phyloP scores from a whole-genome alignment of 192 early-diverging fungal species.

The Coemansia sp. region DNA sequence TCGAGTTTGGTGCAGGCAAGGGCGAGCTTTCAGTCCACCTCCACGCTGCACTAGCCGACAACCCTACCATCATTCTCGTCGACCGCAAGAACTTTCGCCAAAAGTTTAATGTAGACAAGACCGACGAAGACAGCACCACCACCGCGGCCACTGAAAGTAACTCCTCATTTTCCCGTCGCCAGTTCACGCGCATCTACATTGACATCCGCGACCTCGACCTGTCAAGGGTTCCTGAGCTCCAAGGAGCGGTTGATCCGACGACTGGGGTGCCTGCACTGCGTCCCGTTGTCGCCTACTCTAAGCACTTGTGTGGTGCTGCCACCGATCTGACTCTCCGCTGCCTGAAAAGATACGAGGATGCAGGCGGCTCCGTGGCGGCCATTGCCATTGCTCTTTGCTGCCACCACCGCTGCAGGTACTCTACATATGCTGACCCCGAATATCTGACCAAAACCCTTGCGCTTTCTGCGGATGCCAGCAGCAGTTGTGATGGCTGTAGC shows the following conservation, averaged over 20 bases:
- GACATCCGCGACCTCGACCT: slow-evolving; percentile 88
- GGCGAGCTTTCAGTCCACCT: slow-evolving; percentile 60
- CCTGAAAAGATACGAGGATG: slow-evolving; percentile 56
- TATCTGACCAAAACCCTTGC: slow-evolving; percentile 54
- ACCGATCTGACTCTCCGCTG: slow-evolving; percentile 85
- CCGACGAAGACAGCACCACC: background rate
- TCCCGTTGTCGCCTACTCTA: slow-evolving; percentile 74
- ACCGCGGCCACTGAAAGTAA: background rate
- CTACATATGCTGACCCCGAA: slow-evolving; percentile 66
- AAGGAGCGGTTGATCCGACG: slow-evolving; percentile 5
- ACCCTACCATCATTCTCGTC: slow-evolving; percentile 60
- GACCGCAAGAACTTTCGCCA: slow-evolving; percentile 78
- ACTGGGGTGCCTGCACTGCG: slow-evolving; percentile 11
- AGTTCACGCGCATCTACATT: slow-evolving; percentile 64
- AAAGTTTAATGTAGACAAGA: slow-evolving; percentile 56
- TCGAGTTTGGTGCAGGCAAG: slow-evolving; percentile 82
- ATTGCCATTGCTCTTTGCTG: slow-evolving; percentile 89
- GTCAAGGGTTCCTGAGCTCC: slow-evolving; percentile 47
- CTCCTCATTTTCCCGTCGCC: background rate
- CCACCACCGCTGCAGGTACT: slow-evolving; percentile 76
- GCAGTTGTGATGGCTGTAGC: slow-evolving; percentile 19
- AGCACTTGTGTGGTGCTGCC: slow-evolving; percentile 89
- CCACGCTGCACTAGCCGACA: slow-evolving; percentile 37
- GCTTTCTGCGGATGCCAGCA: background rate
- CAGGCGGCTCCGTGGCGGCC: slow-evolving; percentile 60